phyloP scores from a whole-genome alignment of 1,284 basidiomycete genomes.

The Puccinia polysora region DNA sequence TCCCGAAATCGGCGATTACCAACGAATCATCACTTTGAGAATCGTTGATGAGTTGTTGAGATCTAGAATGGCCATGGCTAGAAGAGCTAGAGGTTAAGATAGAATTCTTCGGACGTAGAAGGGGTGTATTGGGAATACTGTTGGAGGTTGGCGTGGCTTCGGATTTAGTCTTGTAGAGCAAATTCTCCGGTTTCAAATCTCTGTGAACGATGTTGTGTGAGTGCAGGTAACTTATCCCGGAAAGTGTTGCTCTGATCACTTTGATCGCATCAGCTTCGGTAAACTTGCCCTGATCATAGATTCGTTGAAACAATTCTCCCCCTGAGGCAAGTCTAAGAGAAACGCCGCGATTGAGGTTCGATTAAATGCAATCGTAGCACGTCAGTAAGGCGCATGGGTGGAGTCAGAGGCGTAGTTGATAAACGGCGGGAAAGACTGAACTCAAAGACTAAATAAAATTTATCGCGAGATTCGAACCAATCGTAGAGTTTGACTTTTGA shows the following conservation, averaged over 20 bases:
- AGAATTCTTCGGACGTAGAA: not conserved
- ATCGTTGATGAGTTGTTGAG: not conserved
- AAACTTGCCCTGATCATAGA: constrained; percentile 75
- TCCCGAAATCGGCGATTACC: constrained; percentile 94
- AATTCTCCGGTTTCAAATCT: constrained; percentile 91
- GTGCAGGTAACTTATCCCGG: constrained; percentile 50
- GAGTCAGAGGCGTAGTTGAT: too few species aligned
- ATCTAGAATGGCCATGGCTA: too few species aligned
- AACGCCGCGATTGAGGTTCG: too few species aligned
- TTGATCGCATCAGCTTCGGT: constrained; percentile 66
- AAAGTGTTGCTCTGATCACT: constrained; percentile 31
- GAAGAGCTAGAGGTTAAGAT: not conserved
- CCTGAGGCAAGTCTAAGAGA: constrained; percentile 26
- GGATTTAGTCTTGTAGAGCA: constrained; percentile 71
- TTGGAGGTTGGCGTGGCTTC: constrained; percentile 53
- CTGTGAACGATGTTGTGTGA: constrained; percentile 80
- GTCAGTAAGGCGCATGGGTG: too few species aligned
- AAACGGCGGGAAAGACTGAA: not conserved
- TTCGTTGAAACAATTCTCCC: constrained; percentile 64
- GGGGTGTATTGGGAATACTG: too few species aligned
- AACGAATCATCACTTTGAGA: constrained; percentile 55
- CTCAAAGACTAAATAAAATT: constrained; percentile 51
- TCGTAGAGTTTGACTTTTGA: constrained; percentile 77
- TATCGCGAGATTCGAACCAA: constrained; percentile 83
- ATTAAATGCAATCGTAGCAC: too few species aligned